Conservation (phyloP, 2,329 filamentous ascomycete species). For the Epichloe sp. region DNA sequence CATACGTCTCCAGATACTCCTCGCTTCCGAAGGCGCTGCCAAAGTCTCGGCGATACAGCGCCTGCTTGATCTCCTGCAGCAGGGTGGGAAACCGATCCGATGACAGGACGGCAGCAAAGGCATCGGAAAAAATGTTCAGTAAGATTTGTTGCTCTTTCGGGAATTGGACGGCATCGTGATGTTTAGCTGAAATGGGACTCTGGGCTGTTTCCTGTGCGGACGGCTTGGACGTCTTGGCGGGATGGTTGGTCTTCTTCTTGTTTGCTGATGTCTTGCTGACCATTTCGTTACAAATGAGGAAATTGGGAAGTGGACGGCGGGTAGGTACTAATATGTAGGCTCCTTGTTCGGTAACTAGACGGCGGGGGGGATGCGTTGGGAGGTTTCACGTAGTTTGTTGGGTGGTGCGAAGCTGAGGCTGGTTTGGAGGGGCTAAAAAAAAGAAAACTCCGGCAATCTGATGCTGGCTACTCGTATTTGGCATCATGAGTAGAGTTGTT, state of each 20-base stretch:
- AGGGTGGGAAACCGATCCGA: conserved; percentile 35
- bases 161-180: neutral
- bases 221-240: neutral
- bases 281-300: neutral
- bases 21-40: conserved; percentile 59
- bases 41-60: conserved; percentile 81
- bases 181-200: neutral
- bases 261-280: conserved; percentile 1
- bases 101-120: conserved; percentile 41
- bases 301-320: neutral
- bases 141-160: conserved; percentile 48
- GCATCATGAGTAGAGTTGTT: neutral
- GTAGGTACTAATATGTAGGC: neutral
- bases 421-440: neutral
- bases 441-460: neutral
- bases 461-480: neutral
- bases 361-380: neutral
- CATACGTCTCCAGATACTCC: conserved; percentile 68
- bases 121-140: conserved; percentile 53
- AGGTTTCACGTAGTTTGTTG: neutral
- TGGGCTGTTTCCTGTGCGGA: neutral
- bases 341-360: neutral
- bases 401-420: neutral
- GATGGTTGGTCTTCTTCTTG: neutral
- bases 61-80: conserved; percentile 73